Evolutionary conservation across 108 stramenopile species (phyloP).

Genomic region (Bacterosira constricta): DNA sequence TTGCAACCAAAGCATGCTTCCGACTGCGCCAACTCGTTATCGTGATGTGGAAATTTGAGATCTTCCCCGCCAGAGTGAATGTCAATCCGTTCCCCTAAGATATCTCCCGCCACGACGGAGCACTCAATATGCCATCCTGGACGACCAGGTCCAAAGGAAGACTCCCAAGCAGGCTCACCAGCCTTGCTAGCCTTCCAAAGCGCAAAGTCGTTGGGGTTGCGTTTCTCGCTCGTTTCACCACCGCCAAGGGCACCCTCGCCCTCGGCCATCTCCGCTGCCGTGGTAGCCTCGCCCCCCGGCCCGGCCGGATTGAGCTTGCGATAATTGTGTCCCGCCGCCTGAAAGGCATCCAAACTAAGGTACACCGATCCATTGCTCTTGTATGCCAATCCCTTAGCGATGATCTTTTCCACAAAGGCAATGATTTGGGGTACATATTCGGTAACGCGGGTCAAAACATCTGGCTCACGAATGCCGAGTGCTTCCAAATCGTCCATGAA

Average conservation of each 20-base stretch:
- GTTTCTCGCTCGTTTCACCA: constrained; percentile 75
- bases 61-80: constrained; percentile 97
- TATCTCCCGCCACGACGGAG: constrained; percentile 92
- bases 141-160: constrained; percentile 95
- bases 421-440: constrained; percentile 96
- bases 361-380: constrained; percentile 95
- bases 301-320: constrained; percentile 75
- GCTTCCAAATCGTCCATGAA: constrained; percentile 95
- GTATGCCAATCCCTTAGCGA: constrained; percentile 93
- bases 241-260: constrained; percentile 89
- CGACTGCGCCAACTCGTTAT: constrained; percentile 99
- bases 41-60: constrained; percentile 99
- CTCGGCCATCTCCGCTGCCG: constrained; percentile 91
- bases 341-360: constrained; percentile 85
- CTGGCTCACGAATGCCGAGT: constrained; percentile 87
- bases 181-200: constrained; percentile 96
- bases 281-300: constrained; percentile 61
- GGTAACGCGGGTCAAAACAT: constrained; percentile 93
- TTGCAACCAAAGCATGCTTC: constrained; percentile 77
- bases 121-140: constrained; percentile 99
- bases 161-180: constrained; percentile 97
- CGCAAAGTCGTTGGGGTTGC: constrained; percentile 91
- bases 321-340: constrained; percentile 65
- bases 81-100: constrained; percentile 85
- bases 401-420: constrained; percentile 85